Evolutionary conservation across 2,329 filamentous ascomycete species (phyloP), one percentile per base, ranked within the genome.

Genomic region (Penicillium sp.): DNA sequence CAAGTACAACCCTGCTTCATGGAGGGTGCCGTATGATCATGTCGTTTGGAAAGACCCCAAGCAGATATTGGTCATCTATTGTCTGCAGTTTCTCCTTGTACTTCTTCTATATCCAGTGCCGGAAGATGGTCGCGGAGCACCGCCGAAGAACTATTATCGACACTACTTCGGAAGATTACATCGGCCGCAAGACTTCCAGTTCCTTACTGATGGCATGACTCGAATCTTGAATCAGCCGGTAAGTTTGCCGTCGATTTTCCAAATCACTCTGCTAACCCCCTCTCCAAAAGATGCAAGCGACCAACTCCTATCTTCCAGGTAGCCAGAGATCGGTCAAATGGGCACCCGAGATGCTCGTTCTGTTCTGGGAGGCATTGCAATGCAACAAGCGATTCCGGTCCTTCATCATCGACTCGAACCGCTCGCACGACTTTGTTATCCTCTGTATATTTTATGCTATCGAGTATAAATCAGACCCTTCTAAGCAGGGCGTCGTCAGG

Each of bases 351-450:
- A 94, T 94, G 74, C 83, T 97, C 48, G 93, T 96, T 79, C 77
- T 98, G 2, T 96, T 97, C 65, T 98, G 93, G 93, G 93, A 98
- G 72, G 82, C 88, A 32, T 82, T 93, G 5, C 93, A 98, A 69
- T 96, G 91, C 77, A 98, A 98, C 72, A 97, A 95, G 71, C 81
- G 91, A 52, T 98, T 98, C 72, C 80, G 93, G 29, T 88, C 89
- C 1, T 98, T 96, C 69, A 93, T 98, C 62, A 91, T 97, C 55
- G 93, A 98, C 61, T 97, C 91, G 0, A 88, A 91, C 64, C 79
- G 91, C 47, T 88, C 87, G 0, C 88, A 96, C 62, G 93, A 98
- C 66, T 96, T 97, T 69, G 78, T 96, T 44, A 81, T 97, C 12
- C 75, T 97, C 19, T 83, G 94, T 35, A 73, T 97, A 3, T 98